A percentile compares a stretch with the other conserved stretches of the same genome.
Evolutionary conservation across 129 eudicot genomes (phyloP).

Genomic region (Mikania micrantha): DNA sequence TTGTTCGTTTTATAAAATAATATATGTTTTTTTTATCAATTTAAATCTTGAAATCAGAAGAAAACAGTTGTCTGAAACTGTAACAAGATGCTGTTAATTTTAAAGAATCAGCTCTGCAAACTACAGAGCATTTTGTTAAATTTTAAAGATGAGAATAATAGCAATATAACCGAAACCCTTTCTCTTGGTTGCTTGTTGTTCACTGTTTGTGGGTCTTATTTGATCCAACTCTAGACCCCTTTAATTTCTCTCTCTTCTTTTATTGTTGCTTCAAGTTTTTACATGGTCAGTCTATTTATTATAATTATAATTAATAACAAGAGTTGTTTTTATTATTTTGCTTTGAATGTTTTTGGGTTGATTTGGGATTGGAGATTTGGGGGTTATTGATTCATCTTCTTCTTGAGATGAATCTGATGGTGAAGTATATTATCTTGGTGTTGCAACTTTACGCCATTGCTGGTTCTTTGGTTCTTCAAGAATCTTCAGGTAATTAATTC

Average conservation of each 20-base stretch:
- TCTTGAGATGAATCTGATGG: conserved; percentile 67
- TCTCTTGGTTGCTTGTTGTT: conserved; percentile 55
- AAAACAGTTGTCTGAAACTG: conserved; percentile 34
- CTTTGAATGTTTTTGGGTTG: conserved; percentile 15
- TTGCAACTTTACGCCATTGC: conserved; percentile 45
- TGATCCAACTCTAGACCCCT: conserved; percentile 21
- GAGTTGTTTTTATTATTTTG: conserved; percentile 17
- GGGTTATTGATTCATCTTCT: conserved; percentile 14
- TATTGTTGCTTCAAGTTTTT: conserved; percentile 61
- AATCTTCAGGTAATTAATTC: conserved; percentile 65
- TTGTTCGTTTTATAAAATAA: conserved; percentile 9
- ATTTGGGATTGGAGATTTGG: conserved; percentile 23
- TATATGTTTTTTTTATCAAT: neutral
- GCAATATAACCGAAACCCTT: conserved; percentile 8
- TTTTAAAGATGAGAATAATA: conserved; percentile 3
- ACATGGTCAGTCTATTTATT: conserved; percentile 26
- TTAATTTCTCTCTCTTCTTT: conserved; percentile 45
- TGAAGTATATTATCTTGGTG: conserved; percentile 44
- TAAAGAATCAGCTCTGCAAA: conserved; percentile 27
- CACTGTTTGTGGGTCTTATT: conserved; percentile 65
- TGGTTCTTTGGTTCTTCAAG: conserved; percentile 40
- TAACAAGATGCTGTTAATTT: conserved; percentile 27
- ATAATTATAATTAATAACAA: conserved; percentile 12
- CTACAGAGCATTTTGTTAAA: conserved; percentile 28
- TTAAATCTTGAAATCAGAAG: conserved; percentile 24